phyloP scores from a whole-genome alignment of 2,329 filamentous ascomycete genomes.

The Ophiocordyceps camponoti-floridani region DNA sequence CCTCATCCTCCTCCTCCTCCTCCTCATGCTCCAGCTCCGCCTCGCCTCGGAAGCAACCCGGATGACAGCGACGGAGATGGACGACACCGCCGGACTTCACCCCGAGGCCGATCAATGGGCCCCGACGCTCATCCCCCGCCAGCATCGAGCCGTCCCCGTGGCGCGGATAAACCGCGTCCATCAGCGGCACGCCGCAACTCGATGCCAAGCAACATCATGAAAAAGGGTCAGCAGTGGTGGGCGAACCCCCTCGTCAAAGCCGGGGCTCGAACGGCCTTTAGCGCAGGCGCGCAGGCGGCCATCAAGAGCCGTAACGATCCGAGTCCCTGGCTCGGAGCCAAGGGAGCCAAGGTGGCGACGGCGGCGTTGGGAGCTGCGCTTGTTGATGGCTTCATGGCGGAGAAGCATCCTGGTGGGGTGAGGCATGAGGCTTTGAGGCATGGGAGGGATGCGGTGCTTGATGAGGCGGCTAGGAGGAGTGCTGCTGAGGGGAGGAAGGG shows the following conservation, averaged over 20 bases:
- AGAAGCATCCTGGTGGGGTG: slow-evolving; percentile 12
- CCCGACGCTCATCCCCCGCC: slow-evolving; percentile 5
- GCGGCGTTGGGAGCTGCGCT: slow-evolving; percentile 29
- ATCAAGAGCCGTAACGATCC: slow-evolving; percentile 26
- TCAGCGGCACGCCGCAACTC: slow-evolving; percentile 11
- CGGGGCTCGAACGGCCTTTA: slow-evolving; percentile 27
- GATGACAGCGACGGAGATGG: slow-evolving; percentile 6
- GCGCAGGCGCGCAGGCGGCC: slow-evolving; percentile 28
- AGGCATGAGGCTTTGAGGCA: slow-evolving; percentile 3
- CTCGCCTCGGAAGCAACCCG: slow-evolving; percentile 1
- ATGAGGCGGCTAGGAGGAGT: not conserved
- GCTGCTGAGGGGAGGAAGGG: not conserved
- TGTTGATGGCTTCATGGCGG: slow-evolving; percentile 25
- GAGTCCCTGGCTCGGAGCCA: slow-evolving; percentile 27
- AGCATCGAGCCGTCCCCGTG: no score
- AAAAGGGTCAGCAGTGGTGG: slow-evolving; percentile 14
- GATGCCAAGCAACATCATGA: slow-evolving; percentile 10
- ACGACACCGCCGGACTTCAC: slow-evolving; percentile 6
- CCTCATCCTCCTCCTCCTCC: slow-evolving; percentile 5
- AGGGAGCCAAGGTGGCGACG: slow-evolving; percentile 28
- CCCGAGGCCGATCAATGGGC: slow-evolving; percentile 7
- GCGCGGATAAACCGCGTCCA: not conserved
- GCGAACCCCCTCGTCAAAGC: slow-evolving; percentile 18
- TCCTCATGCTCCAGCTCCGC: slow-evolving; percentile 4
- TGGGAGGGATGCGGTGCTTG: not conserved